Conservation (phyloP, 345 rosid genomes). For the Heritiera fomes region DNA sequence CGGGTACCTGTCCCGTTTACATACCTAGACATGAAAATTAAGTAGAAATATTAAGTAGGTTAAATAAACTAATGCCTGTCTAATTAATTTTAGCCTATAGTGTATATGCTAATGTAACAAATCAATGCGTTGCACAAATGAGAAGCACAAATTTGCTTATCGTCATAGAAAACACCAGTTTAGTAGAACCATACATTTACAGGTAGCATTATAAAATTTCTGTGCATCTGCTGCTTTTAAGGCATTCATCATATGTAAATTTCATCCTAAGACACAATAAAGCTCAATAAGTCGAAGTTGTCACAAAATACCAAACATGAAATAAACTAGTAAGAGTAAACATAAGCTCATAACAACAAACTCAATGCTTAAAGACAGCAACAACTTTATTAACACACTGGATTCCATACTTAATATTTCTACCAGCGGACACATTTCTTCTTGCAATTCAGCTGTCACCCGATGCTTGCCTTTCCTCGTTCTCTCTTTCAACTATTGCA, state of each 20-base stretch:
- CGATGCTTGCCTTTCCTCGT: not conserved
- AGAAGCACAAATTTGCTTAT: not conserved
- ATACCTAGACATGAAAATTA: too few relatives aligned
- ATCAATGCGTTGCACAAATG: not conserved
- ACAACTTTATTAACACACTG: not conserved
- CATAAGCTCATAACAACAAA: not conserved
- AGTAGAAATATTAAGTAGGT: too few relatives aligned
- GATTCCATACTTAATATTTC: not conserved
- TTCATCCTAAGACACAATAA: not conserved
- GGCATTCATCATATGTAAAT: not conserved
- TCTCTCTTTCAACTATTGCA: conserved; percentile 6
- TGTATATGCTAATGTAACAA: not conserved
- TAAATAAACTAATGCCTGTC: too few relatives aligned
- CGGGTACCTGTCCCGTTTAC: too few relatives aligned
- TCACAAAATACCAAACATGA: not conserved
- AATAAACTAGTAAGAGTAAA: not conserved
- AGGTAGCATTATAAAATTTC: not conserved
- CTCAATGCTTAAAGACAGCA: too few relatives aligned
- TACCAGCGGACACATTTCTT: not conserved
- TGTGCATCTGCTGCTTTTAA: too few relatives aligned
- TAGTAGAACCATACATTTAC: not conserved
- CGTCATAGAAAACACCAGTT: not conserved
- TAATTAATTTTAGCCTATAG: not conserved
- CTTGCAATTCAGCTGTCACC: not conserved
- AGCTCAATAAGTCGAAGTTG: not conserved